Conservation (phyloP, 2,329 filamentous ascomycete genomes). For the Neurospora sp. region DNA sequence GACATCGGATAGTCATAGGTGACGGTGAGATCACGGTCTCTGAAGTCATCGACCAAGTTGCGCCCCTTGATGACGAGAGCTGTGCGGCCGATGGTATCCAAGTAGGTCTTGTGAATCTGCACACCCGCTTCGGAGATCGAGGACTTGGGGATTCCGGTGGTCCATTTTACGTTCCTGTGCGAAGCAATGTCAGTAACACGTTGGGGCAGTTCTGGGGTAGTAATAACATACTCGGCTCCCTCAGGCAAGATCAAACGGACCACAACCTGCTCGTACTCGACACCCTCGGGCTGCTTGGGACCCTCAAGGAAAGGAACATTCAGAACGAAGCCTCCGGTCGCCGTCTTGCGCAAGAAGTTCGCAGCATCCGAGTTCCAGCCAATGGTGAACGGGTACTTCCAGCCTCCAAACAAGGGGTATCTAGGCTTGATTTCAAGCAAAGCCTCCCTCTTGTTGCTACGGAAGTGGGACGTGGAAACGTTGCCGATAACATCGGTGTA, state of each 20-base stretch:
- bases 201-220: conserved; percentile 1
- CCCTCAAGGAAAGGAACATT: conserved; percentile 92
- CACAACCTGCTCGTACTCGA: conserved; percentile 75
- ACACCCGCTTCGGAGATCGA: conserved; percentile 49
- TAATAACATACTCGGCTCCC: conserved; percentile 63
- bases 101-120: conserved; percentile 73
- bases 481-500: conserved; percentile 96
- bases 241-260: conserved; percentile 83
- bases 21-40: conserved; percentile 74
- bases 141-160: conserved; percentile 58
- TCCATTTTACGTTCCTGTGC: conserved; percentile 67
- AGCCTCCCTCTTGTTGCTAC: conserved; percentile 67
- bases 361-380: conserved; percentile 88
- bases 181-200: conserved; percentile 31
- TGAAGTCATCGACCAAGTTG: conserved; percentile 85
- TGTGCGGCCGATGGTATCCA: conserved; percentile 87
- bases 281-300: conserved; percentile 73
- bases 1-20: conserved; percentile 75
- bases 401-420: conserved; percentile 93
- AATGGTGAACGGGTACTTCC: conserved; percentile 96
- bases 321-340: conserved; percentile 66
- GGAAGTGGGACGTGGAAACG: conserved; percentile 86
- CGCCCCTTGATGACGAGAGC: conserved; percentile 68
- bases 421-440: conserved; percentile 83
- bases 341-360: conserved; percentile 60